A percentile compares a stretch with the other conserved stretches of the same genome.
These are phyloP conservation scores for Macaranga tanarius DNA, from an alignment of 441 rosid genomes.

Conservation along the genomic window DNA sequence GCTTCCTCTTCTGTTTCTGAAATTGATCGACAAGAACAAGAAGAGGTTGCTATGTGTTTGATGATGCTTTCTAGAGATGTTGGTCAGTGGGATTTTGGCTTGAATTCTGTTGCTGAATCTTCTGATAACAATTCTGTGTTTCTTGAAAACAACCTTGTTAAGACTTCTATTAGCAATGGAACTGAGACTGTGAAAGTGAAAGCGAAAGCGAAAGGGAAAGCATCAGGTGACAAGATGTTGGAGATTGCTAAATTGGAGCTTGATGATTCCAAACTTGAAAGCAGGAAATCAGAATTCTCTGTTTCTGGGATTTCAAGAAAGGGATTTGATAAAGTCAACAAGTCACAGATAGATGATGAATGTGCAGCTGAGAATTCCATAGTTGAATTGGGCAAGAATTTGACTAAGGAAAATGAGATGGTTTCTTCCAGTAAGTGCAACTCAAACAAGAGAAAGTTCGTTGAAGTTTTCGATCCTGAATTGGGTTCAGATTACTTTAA, in stretches of 20 bases:
- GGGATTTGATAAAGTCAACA: conserved; percentile 2
- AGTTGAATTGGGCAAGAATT: conserved; percentile 22
- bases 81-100: conserved; percentile 29
- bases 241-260: conserved; percentile 15
- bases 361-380: conserved; percentile 16
- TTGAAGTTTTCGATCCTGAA: conserved; percentile 25
- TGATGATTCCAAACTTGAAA: conserved; percentile 16
- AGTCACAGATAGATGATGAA: conserved; percentile 22
- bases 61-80: conserved; percentile 56
- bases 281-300: conserved; percentile 16
- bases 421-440: conserved; percentile 12
- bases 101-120: conserved; percentile 37
- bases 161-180: conserved; percentile 9
- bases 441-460: conserved; percentile 34
- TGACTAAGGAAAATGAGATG: conserved; percentile 20
- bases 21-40: conserved; percentile 42
- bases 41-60: conserved; percentile 60
- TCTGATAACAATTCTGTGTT: conserved; percentile 33
- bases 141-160: conserved; percentile 22
- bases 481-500: conserved; percentile 23
- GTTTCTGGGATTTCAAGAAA: conserved; percentile 25
- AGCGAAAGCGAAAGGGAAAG: not conserved
- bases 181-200: conserved; percentile 16
- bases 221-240: conserved; percentile 15
- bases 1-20: conserved; percentile 32